A percentile compares a stretch with the other conserved stretches of the same genome.
These are phyloP conservation scores for Cordia subcordata DNA, from an alignment of 257 asterid species.

Conservation along the genomic window DNA sequence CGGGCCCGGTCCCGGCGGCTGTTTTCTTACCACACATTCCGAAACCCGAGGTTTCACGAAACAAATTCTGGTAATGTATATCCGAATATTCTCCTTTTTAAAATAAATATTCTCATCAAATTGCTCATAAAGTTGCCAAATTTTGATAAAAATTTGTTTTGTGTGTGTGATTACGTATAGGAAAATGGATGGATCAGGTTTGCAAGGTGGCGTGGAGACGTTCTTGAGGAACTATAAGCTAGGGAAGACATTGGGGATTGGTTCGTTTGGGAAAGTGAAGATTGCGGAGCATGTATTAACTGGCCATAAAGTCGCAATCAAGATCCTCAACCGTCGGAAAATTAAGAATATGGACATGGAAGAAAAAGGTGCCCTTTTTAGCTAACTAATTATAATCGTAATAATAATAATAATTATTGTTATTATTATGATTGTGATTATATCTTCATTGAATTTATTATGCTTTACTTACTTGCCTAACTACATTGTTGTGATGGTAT, in stretches of 20 bases:
- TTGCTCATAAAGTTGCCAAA: too few species aligned
- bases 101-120: too few species aligned
- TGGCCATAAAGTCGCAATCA: conserved; percentile 84
- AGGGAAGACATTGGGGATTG: conserved; percentile 89
- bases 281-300: conserved; percentile 82
- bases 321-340: conserved; percentile 85
- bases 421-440: background rate
- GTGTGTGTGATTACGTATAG: conserved; percentile 17
- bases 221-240: conserved; percentile 80
- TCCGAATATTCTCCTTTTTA: background rate
- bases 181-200: conserved; percentile 63
- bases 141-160: background rate
- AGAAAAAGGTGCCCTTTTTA: conserved; percentile 53
- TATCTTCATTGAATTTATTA: background rate
- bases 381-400: too few species aligned
- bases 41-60: background rate
- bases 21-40: background rate
- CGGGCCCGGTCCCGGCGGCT: background rate
- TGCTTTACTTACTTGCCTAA: background rate
- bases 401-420: background rate
- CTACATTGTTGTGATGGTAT: background rate
- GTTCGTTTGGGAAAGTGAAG: conserved; percentile 87
- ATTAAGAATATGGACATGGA: conserved; percentile 73
- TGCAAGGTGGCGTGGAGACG: conserved; percentile 58
- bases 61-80: background rate